Evolutionary conservation across 2,329 filamentous ascomycete species (phyloP), one percentile per base, ranked within the genome.

Genomic region (Hypoxylon sp.): DNA sequence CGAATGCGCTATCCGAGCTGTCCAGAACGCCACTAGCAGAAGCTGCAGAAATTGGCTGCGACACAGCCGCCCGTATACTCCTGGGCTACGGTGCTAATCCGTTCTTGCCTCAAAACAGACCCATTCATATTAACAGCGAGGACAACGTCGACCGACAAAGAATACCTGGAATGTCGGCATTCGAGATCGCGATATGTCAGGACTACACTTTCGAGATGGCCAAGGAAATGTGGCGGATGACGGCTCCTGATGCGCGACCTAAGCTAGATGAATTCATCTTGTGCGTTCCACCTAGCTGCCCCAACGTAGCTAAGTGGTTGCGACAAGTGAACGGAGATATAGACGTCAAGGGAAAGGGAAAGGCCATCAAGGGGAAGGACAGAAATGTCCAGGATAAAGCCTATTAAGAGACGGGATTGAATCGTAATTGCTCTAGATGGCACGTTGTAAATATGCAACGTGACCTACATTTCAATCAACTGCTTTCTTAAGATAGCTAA

Each of bases 151-250:
- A 21, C 5, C 2, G 3, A 34, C 3, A 1, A 2, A 3, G 5
- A 3, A 29, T 25, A 2, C 29, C 9, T 1, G 29, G 47, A 5
- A 5, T 23, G 14, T 53, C 57, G 3, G 57, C 48, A 41, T 53
- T 60, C 29, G 57, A 60, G 29, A 27, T 45, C 7, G 56, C 16
- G 3, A 37, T 60, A 45, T 27, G 34, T 9, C 0, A 2, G 12
- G 16, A 1, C 4, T 2, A 7, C 5, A 2, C 12, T 2, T 27
- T 59, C 23, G 23, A 30, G 1, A 5, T 59, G 5, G 12, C 52
- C 27, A 52, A 59, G n/a, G 19, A 45, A 2, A 52, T 60, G 47
- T 60, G 56, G 56, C 8, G 7, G 6, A 52, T 3, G n/a, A 23
- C 32, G 5, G 21, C 30, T 6, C 45, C 54, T 2, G 30, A 29